Conservation (phyloP, 169 alveolate species). For the Eimeria sp. region DNA sequence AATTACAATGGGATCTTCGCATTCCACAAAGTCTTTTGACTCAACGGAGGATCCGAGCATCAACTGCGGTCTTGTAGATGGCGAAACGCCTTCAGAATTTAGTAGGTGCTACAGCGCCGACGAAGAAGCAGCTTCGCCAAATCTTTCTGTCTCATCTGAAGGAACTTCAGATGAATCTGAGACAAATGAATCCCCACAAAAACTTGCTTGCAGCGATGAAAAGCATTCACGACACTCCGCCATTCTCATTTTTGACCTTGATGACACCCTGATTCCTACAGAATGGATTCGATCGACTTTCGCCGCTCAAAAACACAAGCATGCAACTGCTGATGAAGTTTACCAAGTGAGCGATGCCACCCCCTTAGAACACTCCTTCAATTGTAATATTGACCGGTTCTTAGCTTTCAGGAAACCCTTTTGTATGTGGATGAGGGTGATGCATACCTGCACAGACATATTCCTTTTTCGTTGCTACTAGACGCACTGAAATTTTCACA, state of each 20-base stretch:
- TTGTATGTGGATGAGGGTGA: background rate
- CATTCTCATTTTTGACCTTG: slow-evolving; percentile 89
- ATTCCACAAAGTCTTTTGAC: slow-evolving; percentile 21
- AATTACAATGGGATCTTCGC: slow-evolving; percentile 64
- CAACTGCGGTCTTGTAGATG: slow-evolving; percentile 27
- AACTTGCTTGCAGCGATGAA: background rate
- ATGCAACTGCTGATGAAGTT: slow-evolving; percentile 62
- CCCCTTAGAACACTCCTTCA: background rate
- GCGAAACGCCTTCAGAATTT: slow-evolving; percentile 33
- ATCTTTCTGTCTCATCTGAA: slow-evolving; percentile 33
- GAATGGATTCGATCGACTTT: slow-evolving; percentile 89
- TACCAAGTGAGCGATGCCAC: slow-evolving; percentile 59
- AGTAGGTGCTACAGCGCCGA: slow-evolving; percentile 58
- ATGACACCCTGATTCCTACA: slow-evolving; percentile 92
- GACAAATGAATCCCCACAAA: background rate
- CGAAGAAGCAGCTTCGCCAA: slow-evolving; percentile 33
- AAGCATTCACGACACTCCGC: slow-evolving; percentile 70
- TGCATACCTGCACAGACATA: background rate
- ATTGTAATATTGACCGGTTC: background rate
- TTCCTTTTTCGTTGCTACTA: background rate
- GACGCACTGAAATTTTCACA: background rate
- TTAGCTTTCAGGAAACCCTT: background rate
- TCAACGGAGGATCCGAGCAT: background rate
- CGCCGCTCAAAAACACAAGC: slow-evolving; percentile 73
- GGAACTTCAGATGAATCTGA: slow-evolving; percentile 48